Evolutionary conservation across 1,284 basidiomycete genomes (phyloP), one percentile per base, ranked within the genome.

Genomic region (Vanrija pseudolonga): DNA sequence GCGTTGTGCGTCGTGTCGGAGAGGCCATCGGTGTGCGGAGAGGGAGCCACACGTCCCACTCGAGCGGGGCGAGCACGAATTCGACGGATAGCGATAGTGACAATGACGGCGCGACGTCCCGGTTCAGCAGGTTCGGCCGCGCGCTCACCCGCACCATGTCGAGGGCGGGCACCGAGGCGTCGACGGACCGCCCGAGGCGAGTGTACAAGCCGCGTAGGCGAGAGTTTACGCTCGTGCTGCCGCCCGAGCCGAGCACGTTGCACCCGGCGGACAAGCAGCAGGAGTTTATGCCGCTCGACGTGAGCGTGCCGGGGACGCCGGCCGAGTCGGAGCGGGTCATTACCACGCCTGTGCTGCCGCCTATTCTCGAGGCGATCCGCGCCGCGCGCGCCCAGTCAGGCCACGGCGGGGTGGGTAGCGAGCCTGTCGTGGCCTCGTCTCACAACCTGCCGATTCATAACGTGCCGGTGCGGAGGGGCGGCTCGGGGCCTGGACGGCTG

Each of bases 341-440:
- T 38, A 77, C 76, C n/a, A 85, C 87, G 0, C 78, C 80, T 1
- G 85, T 84, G 3, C 73, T 89, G 19, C 77, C 82, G 3, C 67
- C 79, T 6, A 78, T 88, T 32, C 73, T 88, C 20, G 71, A 76
- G 28, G 80, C 82, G 36, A 78, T 90, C 28, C 84, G 84, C 36
- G 66, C 72, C 0, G 77, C 82, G 1, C 69, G 86, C 50, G 63
- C 32, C 6, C 32, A 32, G 32, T 32, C 32, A 15, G 32, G 32
- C 12, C 32, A 32, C 32, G 32, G 32, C 32, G 32, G 32, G 11
- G 12, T 32, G 2, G 32, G 32, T 5, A 32, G 14, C 11, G 32
- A 32, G 32, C 32, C 32, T 15, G 32, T 32, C 32, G 12, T 32
- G 14, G 12, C 32, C 11, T 32, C 32, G 32, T 32, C 32, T 2